Evolutionary conservation across 345 rosid genomes (phyloP).

Genomic region (Limnanthes douglasii): DNA sequence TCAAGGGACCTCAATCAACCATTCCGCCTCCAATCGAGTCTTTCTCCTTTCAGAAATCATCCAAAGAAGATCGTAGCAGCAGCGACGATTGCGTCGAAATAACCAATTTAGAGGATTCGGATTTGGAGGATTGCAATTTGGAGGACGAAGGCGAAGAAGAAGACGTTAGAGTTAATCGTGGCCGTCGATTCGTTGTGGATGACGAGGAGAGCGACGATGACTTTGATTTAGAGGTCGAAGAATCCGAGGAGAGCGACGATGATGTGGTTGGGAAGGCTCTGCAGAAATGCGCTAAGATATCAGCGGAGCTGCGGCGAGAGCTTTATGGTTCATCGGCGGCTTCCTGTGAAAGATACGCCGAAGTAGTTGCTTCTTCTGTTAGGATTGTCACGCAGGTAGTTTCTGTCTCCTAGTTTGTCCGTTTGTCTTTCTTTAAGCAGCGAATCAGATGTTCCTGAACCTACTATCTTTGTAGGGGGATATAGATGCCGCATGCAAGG

Average conservation of each 20-base stretch:
- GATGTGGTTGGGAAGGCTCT: conserved; percentile 85
- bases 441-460: too few relatives aligned
- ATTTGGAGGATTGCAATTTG: conserved; percentile 17
- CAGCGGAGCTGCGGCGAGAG: conserved; percentile 58
- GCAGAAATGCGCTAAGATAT: conserved; percentile 78
- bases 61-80: conserved; percentile 7
- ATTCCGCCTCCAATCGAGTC: conserved; percentile 67
- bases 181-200: conserved; percentile 62
- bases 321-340: conserved; percentile 55
- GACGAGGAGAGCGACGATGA: conserved; percentile 37
- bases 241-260: conserved; percentile 20
- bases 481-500: conserved; percentile 69
- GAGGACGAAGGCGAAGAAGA: conserved; percentile 31
- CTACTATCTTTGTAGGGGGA: conserved; percentile 67
- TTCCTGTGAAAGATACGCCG: conserved; percentile 58
- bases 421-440: neutral
- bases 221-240: conserved; percentile 21
- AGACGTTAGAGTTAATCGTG: conserved; percentile 24
- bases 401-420: neutral
- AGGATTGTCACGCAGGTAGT: conserved; percentile 82
- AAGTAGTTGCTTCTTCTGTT: conserved; percentile 70
- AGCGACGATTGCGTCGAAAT: conserved; percentile 37
- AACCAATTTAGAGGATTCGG: conserved; percentile 11
- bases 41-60: conserved; percentile 36
- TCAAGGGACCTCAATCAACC: conserved; percentile 22